Base-by-base conservation (phyloP, 495 filamentous ascomycete genomes). In the Delitschia confertaspora region DNA sequence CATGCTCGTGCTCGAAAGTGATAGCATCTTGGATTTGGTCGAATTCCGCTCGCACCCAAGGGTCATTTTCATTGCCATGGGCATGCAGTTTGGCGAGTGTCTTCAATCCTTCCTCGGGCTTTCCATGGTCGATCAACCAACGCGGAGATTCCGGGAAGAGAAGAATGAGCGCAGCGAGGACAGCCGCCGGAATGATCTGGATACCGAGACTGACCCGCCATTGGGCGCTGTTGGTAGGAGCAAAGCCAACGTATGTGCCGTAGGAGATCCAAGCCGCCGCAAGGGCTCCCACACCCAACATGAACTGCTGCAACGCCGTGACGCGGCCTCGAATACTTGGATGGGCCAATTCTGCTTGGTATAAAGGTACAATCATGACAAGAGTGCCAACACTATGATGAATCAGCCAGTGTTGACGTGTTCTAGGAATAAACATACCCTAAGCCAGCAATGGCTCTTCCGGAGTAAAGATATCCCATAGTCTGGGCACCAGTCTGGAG, bases 1-100 rank as follows among this genome's bases (percentile, higher is more conserved):
- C 77, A 37, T 83, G 60, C 53, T 81, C 80, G 34, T 60, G 69
- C 45, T 67, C 69, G 33, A 60, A 75, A 43, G 55, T 70, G 33
- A 79, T 71, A n/a, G 63, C 62, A 16, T 76, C 80, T 54, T 77
- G 75, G 48, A 85, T 82, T 48, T 76, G 69, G n/a, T 78, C 69
- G 51, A 75, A 79, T 55, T 82, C 77, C 1, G 76, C 75, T 6
- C 61, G 66, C n/a, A 82, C 76, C 71, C 73, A 81, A 3, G 73
- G 45, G 48, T 83, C 75, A 34, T 71, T 59, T 4, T 65, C 57
- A 44, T 80, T 61, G 26, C 75, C 77, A 33, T 74, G 65, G 6
- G 78, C 60, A 44, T 80, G 78, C 10, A 83, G 68, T 17, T 64
- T 61, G 1, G 78, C 79, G 0, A 83, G 69, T 0, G 70, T 76